A percentile compares a stretch with the other conserved stretches of the same genome.
phyloP scores from a whole-genome alignment of 208 protist genomes.

The Trypanosoma lewisi region DNA sequence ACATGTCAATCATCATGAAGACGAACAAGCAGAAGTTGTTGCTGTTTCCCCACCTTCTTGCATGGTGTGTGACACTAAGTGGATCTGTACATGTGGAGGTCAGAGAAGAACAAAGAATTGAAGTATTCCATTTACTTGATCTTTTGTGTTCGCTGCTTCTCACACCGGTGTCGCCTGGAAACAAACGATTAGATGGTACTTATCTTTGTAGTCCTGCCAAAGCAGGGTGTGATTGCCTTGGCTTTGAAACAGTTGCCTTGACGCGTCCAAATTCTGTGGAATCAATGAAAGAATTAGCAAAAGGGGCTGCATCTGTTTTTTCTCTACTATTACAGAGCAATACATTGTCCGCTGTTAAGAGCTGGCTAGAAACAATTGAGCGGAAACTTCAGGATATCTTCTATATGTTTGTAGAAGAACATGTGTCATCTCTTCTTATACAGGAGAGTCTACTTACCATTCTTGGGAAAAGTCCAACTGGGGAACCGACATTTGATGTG shows the following conservation, averaged over 20 bases:
- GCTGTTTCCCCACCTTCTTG: slow-evolving; percentile 74
- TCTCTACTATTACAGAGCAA: slow-evolving; percentile 57
- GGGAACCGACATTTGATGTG: slow-evolving; percentile 58
- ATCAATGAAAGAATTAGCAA: slow-evolving; percentile 67
- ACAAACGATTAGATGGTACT: slow-evolving; percentile 58
- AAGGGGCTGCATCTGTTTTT: slow-evolving; percentile 75
- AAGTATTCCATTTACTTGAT: slow-evolving; percentile 72
- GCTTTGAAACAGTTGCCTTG: slow-evolving; percentile 60
- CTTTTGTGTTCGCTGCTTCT: slow-evolving; percentile 68
- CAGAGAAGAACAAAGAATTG: slow-evolving; percentile 38
- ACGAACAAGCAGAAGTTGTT: slow-evolving; percentile 84
- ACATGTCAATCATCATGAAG: slow-evolving; percentile 58
- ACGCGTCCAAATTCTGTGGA: slow-evolving; percentile 43
- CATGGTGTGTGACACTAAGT: slow-evolving; percentile 63
- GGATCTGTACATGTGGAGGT: slow-evolving; percentile 7
- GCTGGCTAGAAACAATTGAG: slow-evolving; percentile 84
- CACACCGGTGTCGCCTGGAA: slow-evolving; percentile 38
- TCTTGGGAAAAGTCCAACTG: slow-evolving; percentile 63
- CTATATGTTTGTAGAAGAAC: slow-evolving; percentile 56
- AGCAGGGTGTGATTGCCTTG: slow-evolving; percentile 21
- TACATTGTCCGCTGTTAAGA: slow-evolving; percentile 58
- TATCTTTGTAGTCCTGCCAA: slow-evolving; percentile 44
- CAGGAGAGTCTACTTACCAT: slow-evolving; percentile 72
- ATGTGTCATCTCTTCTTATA: slow-evolving; percentile 73
- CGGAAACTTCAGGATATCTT: slow-evolving; percentile 65